Evolutionary conservation across 106 monocot genomes (phyloP), one percentile per base, ranked within the genome.

Genomic region (Amphibolis antarctica): DNA sequence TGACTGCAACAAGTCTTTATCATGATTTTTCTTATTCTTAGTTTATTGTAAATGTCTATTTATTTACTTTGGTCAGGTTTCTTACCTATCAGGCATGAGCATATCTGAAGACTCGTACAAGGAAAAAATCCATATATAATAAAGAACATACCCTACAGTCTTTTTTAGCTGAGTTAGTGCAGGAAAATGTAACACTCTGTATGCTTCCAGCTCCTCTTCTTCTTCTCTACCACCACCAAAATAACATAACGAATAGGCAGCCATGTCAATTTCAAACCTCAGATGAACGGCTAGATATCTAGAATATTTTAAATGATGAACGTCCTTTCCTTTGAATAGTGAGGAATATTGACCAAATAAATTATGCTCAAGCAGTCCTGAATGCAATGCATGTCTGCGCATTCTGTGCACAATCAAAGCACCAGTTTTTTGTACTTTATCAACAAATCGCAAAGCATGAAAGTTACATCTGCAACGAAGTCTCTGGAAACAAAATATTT

Each of bases 201-300:
- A 98, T 42, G 76, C 74, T 74, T 98, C 98, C 60, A 98, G 71
- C 47, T 98, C 98, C n/a, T 82, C 75, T 75, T 81, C 80, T 64
- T 98, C 98, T 64, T 87, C 87, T 71, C 85, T 83, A 24, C 98
- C 98, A 27, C 98, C 90, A 75, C 98, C 98, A 79, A 98, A 98
- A 70, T 80, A 82, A 75, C 98, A 91, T 66, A 98, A 46, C n/a
- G 98, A 98, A 74, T 98, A 98, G 60, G 98, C 87, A 54, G 78
- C 87, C 98, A 98, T 98, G 68, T 98, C 98, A 75, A 98, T 91
- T 75, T 98, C 98, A 79, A 98, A 98, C 70, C 98, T 84, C 50
- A 91, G 76, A 62, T 98, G 98, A 65, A 98, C 69, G 55, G 98
- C 82, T 69, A 98, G 70, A 61, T 90, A 98, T 85, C 76, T 91